Base-by-base conservation (phyloP, 2,329 filamentous ascomycete genomes). In the Neofusicoccum cordaticola region DNA sequence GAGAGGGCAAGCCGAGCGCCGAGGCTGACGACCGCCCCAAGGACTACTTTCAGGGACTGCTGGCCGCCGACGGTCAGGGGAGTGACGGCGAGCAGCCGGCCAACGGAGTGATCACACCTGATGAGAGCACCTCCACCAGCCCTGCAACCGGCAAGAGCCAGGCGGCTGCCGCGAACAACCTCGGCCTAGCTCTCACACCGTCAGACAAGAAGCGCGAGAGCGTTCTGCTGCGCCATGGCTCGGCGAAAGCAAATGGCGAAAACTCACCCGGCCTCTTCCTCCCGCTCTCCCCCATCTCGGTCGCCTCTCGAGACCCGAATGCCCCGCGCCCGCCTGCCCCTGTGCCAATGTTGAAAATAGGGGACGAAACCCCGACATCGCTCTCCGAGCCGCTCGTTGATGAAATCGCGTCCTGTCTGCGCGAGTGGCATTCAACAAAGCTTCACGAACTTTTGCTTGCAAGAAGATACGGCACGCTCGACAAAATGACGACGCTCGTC, bases 401-500 rank as follows among this genome's bases (percentile, higher is more conserved):
- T 78, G 95, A 99, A 77, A 98, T 99, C 71, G 93, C 95, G 13
- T 97, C 93, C 3, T 99, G 95, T 75, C 80, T 99, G 68, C 88
- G 95, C 70, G 95, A 99, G 84, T 99, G 95, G 96, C 94, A 99
- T 79, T 96, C 95, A 19, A 97, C 93, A 17, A 96, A 97, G 74
- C 84, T 99, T 15, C 96, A 99, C 79, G 92, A 96, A 74, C 83
- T 98, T 27, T 84, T 99, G 1, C 85, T 99, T 8, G 88, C 88
- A 19, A 86, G 92, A 66, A 88, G 93, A 74, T 99, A 99, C 78
- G 81, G 85, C 57, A 86, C 89, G 63, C 82, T 99, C 63, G 92
- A 96, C 71, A 88, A 90, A 67, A 88, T 98, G 74, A 91, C 92
- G 1, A 85, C 86, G 64, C 84, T 98, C 62, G 90, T 97, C 50